Conservation (phyloP, 306 rosid genomes). For the Canavalia gladiata region DNA sequence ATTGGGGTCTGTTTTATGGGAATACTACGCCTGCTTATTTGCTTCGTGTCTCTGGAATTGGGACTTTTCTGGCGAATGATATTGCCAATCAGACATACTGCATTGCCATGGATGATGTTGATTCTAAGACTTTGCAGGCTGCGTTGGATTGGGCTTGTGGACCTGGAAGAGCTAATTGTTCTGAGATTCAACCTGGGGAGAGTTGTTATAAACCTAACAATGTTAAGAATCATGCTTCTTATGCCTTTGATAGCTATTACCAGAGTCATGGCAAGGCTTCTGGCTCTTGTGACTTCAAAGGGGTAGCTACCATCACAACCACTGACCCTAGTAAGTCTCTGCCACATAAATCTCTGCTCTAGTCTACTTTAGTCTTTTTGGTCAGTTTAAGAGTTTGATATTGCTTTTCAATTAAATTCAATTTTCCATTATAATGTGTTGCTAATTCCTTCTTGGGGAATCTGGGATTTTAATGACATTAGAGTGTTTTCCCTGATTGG, state of each 20-base stretch:
- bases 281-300: constrained; percentile 89
- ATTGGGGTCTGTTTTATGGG: constrained; percentile 86
- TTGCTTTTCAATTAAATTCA: constrained; percentile 12
- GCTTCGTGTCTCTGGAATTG: constrained; percentile 81
- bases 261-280: constrained; percentile 69
- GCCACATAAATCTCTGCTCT: neutral
- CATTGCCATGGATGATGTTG: constrained; percentile 71
- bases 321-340: constrained; percentile 80
- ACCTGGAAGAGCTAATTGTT: constrained; percentile 80
- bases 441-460: constrained; percentile 16
- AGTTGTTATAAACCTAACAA: constrained; percentile 77
- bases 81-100: constrained; percentile 81
- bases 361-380: neutral
- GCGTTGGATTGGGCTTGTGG: constrained; percentile 97
- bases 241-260: constrained; percentile 92
- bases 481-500: constrained; percentile 3
- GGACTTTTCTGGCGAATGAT: constrained; percentile 81
- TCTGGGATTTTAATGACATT: constrained; percentile 10
- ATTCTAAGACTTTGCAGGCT: constrained; percentile 76
- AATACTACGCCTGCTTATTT: constrained; percentile 73
- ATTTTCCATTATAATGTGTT: neutral
- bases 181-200: constrained; percentile 90
- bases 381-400: neutral
- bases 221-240: constrained; percentile 85
- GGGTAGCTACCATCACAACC: constrained; percentile 84